Evolutionary conservation across 78 protist species (phyloP), one percentile per base, ranked within the genome.

Genomic region (Dictyostelium intermedium): DNA sequence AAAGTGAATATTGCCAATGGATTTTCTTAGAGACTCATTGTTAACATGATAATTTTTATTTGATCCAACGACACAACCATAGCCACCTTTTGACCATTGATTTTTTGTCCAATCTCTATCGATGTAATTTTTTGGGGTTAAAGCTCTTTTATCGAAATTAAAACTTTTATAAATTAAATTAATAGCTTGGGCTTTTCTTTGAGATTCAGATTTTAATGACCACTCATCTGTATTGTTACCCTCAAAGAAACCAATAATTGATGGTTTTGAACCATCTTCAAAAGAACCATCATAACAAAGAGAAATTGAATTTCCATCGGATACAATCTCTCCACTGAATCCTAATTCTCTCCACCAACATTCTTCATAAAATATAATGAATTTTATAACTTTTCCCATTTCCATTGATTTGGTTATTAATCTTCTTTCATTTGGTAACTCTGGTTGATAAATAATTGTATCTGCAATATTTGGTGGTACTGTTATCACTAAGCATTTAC

Each of bases 1-100:
- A 45, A 74, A 96, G 56, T 96, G 98, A 70, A 96, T 77, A 8
- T 35, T 41, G 1, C 93, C 97, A 14, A 69, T 20, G 5, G 95
- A 96, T 56, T 91, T 53, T 6, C 98, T 3, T 23, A 96, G 66
- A 6, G 95, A 30, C 20, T 83, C 39, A 45, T 87, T 81, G 25
- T n/a, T 1, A 0, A 5, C 1, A 23, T 85, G 43, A 9, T 69
- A 61, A 2, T 74, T 43, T 4, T 77, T 61, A 77, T 77, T 35
- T 69, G 89, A 79, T 6, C 43, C 41, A n/a, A 66, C 11, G 8
- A 70, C 10, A 30, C 78, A 47, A 35, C 66, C 72, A 70, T 91
- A 91, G 0, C 89, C 89, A 60, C 95, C 95, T 7, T 50, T 18
- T 13, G 85, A 60, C 37, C 76, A 45, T 37, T 32, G 11, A n/a